Base-by-base conservation (phyloP, 257 asterid genomes). In the Primulina tabacum region DNA sequence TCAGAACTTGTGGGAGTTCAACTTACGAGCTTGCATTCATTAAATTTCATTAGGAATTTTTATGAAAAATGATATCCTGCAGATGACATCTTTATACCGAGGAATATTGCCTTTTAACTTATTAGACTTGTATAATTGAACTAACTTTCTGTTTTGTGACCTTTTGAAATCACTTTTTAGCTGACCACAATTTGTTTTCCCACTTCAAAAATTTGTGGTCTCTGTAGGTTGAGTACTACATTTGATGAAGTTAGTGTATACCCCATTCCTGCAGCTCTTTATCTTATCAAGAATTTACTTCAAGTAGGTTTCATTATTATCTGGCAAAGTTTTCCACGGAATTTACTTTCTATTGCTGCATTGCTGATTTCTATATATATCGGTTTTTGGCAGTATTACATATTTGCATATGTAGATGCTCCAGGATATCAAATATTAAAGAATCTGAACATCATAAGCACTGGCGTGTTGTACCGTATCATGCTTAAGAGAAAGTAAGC, bases 371-470 rank as follows among this genome's bases (percentile, higher is more conserved):
- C 76, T 78, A 59, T 53, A 47, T 57, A 33, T 68, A 53, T 76
- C 63, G 73, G 53, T 69, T 71, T 81, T 64, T 76, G 76, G 89
- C 96, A 94, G 99, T 94, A 94, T 82, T 91, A 89, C 82, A 94
- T 91, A 74, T 91, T 94, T 85, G 93, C 91, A 33, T 94, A 94
- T 70, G 99, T 94, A 60, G 99, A 94, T 88, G 99, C 99, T 81
- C 99, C 99, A 67, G 97, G 99, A 64, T 94, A 94, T 84, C 99
- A 94, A 84, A 89, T 94, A 81, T 82, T 94, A 67, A 94, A 94
- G 90, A 94, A 91, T 79, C 82, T 94, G 33, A 94, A 94, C 82
- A 94, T 94, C 78, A 91, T 94, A 83, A 94, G 96, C 88, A 94
- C 99, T 4, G 99, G 99, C 63, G 79, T 94, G 72, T 75, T 94